Conservation (phyloP, 208 protist genomes). For the Crithidia fasciculata region DNA sequence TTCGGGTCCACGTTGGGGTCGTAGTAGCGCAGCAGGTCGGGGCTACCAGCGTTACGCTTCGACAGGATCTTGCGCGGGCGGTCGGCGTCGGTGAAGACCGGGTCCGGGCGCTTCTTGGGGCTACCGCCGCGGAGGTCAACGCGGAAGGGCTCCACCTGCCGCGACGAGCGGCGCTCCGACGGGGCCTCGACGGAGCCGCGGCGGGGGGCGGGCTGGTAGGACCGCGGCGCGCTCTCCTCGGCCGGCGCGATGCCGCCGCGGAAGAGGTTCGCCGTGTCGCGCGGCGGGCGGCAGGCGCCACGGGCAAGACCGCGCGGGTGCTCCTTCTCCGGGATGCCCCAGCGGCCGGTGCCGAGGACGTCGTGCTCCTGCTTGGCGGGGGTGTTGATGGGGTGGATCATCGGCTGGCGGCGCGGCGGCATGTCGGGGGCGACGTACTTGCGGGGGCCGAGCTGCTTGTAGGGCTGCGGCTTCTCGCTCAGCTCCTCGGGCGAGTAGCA, state of each 20-base stretch:
- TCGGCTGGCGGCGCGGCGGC: slow-evolving; percentile 44
- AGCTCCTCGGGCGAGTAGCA: slow-evolving; percentile 72
- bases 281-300: slow-evolving; percentile 51
- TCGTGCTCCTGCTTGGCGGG: slow-evolving; percentile 79
- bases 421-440: slow-evolving; percentile 55
- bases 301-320: slow-evolving; percentile 42
- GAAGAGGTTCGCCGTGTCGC: slow-evolving; percentile 54
- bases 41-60: slow-evolving; percentile 31
- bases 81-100: slow-evolving; percentile 19
- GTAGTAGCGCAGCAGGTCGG: slow-evolving; percentile 67
- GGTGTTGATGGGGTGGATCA: slow-evolving; percentile 62
- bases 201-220: slow-evolving; percentile 14
- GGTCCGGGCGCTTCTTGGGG: slow-evolving; percentile 21
- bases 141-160: slow-evolving; percentile 6
- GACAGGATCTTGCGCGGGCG: slow-evolving; percentile 19
- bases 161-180: slow-evolving; percentile 1
- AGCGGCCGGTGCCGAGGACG: slow-evolving; percentile 74
- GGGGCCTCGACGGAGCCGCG: neutral
- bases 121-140: neutral
- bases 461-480: slow-evolving; percentile 51
- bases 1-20: slow-evolving; percentile 58
- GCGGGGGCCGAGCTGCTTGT: slow-evolving; percentile 57
- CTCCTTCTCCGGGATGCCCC: slow-evolving; percentile 51
- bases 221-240: slow-evolving; percentile 5
- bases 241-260: slow-evolving; percentile 11